Evolutionary conservation across 192 early-diverging fungal species (phyloP).

Genomic region (Podochytrium sp.): DNA sequence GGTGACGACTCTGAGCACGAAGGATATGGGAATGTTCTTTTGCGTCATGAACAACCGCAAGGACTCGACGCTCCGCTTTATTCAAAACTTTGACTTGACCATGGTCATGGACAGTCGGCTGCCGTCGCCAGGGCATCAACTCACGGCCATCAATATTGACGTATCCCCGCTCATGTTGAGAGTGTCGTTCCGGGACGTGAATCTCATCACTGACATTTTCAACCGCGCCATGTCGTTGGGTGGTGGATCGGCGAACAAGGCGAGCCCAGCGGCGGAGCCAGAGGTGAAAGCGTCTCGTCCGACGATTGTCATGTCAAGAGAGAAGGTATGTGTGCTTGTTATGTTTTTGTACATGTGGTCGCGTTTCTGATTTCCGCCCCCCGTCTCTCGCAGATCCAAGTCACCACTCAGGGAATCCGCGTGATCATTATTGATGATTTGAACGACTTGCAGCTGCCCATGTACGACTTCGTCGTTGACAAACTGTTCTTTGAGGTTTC

Average conservation of each 20-base stretch:
- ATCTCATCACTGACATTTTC: slow-evolving; percentile 82
- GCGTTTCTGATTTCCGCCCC: too few species aligned
- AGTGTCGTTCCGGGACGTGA: slow-evolving; percentile 84
- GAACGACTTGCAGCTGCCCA: slow-evolving; percentile 83
- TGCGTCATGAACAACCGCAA: slow-evolving; percentile 86
- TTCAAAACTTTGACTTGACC: slow-evolving; percentile 88
- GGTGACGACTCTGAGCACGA: slow-evolving; percentile 72
- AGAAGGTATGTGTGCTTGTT: slow-evolving; percentile 46
- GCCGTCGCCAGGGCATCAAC: slow-evolving; percentile 60
- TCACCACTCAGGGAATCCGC: slow-evolving; percentile 69
- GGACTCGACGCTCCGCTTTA: slow-evolving; percentile 80
- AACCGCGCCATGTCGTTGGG: slow-evolving; percentile 27
- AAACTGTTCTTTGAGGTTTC: slow-evolving; percentile 76
- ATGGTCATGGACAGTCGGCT: slow-evolving; percentile 77
- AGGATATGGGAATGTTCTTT: slow-evolving; percentile 87
- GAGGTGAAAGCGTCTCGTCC: neutral
- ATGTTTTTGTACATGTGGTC: neutral
- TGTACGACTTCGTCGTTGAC: slow-evolving; percentile 84
- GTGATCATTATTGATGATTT: slow-evolving; percentile 92
- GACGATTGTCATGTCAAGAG: slow-evolving; percentile 51
- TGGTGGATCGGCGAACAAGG: neutral
- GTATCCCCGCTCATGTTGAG: slow-evolving; percentile 78
- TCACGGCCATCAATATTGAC: slow-evolving; percentile 73
- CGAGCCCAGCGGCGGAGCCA: neutral
- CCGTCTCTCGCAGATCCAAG: slow-evolving; percentile 33